Base-by-base conservation (phyloP, 2,329 filamentous ascomycete species). In the Colletotrichum tabaci region DNA sequence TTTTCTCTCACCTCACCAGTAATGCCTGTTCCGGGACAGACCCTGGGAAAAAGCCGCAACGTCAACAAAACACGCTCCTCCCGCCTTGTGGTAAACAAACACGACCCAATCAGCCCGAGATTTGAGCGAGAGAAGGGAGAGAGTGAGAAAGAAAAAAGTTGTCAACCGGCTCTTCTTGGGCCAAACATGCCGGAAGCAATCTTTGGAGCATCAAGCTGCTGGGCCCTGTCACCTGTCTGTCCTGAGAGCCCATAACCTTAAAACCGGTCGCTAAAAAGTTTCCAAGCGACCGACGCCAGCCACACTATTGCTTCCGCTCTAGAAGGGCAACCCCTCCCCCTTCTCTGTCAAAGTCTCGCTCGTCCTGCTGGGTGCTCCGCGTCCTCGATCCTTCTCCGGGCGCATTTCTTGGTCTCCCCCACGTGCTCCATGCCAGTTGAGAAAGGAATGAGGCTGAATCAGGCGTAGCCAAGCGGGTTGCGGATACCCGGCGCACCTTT, bases 391-490 rank as follows among this genome's bases (percentile, higher is more conserved):
- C 64, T 67, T 67, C 68, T 67, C 68, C 64, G 64, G 64, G 68
- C 52, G 68, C 57, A 61, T 61, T 71, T 67, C 52, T 70, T 72
- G 65, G 69, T 57, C 56, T 47, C 66, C 66, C 62, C 69, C 69
- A 72, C 69, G 69, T 70, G 69, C 69, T 70, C 65, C 69, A 70
- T 70, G 69, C 66, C 57, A 73, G 68, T 71, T 47, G 50, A 47
- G 70, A 67, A 71, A 74, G 76, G 74, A 76, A 77, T 77, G 77
- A 79, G 77, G 77, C 77, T 79, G 76, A 78, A 76, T 77, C 77
- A 77, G 74, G 69, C 66, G 69, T 72, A 70, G 69, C 69, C 69
- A 73, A 73, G 71, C 71, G 68, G 68, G 68, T 63, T 71, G 68
- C 64, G 67, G 71, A 72, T 72, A 61, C 58, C 63, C 67, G 67